These are phyloP conservation scores for Umbelopsis ramanniana DNA, from an alignment of 192 early-diverging fungal genomes.

Conservation along the genomic window DNA sequence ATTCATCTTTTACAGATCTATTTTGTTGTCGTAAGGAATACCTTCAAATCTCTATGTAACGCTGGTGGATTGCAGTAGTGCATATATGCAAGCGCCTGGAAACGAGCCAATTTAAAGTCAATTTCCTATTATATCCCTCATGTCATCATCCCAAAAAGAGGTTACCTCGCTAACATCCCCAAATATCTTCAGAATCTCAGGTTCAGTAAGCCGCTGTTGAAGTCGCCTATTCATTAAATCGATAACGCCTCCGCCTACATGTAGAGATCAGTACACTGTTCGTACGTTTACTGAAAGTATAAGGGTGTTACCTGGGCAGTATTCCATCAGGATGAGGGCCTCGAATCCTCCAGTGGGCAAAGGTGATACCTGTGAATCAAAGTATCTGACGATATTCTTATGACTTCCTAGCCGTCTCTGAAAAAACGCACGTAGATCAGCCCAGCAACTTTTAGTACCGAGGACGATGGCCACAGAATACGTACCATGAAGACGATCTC, in stretches of 20 bases:
- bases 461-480: neutral
- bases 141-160: neutral
- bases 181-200: conserved; percentile 91
- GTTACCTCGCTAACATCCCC: conserved; percentile 72
- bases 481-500: conserved; percentile 83
- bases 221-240: conserved; percentile 87
- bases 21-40: neutral
- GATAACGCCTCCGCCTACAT: conserved; percentile 74
- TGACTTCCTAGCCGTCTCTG: conserved; percentile 75
- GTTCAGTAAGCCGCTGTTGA: conserved; percentile 72
- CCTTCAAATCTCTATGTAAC: conserved; percentile 83
- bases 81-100: conserved; percentile 86
- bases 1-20: neutral
- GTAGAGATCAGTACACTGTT: too few relatives aligned
- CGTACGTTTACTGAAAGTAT: too few relatives aligned
- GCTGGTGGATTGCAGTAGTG: conserved; percentile 84
- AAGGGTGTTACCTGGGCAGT: conserved; percentile 68
- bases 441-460: neutral
- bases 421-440: neutral
- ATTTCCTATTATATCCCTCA: neutral
- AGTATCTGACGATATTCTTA: conserved; percentile 81
- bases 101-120: neutral
- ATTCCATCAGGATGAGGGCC: conserved; percentile 90
- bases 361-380: conserved; percentile 69
- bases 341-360: conserved; percentile 71